These are phyloP conservation scores for Talaromyces proteolyticus DNA, from an alignment of 495 filamentous ascomycete species.

Conservation along the genomic window DNA sequence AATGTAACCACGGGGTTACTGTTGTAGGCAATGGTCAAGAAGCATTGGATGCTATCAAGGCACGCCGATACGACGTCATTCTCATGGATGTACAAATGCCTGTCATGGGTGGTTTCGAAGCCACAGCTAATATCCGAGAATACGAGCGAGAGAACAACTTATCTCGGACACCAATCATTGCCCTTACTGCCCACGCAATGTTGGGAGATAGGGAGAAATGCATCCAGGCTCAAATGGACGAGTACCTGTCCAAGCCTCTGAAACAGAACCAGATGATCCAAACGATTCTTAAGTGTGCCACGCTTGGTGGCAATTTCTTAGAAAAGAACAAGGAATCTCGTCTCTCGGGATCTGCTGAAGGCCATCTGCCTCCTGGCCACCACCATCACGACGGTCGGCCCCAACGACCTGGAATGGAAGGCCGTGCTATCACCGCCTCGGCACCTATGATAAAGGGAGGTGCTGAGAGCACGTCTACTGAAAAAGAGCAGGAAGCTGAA, in stretches of 20 bases:
- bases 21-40: constrained; percentile 94
- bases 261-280: constrained; percentile 99
- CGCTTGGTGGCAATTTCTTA: constrained; percentile 81
- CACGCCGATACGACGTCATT: constrained; percentile 90
- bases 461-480: constrained; percentile 55
- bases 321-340: constrained; percentile 61
- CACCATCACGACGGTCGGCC: constrained; percentile 20
- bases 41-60: constrained; percentile 82
- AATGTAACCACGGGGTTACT: constrained; percentile 94
- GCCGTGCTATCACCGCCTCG: constrained; percentile 59
- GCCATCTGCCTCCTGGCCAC: constrained; percentile 28
- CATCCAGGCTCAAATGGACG: constrained; percentile 97
- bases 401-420: constrained; percentile 40
- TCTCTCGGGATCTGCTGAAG: constrained; percentile 48
- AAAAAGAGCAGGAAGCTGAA: constrained; percentile 60
- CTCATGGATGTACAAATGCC: constrained; percentile 99
- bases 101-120: constrained; percentile 98
- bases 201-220: constrained; percentile 98
- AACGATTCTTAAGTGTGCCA: constrained; percentile 93
- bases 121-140: constrained; percentile 93
- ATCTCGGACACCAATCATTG: constrained; percentile 89
- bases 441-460: constrained; percentile 45
- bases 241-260: constrained; percentile 96
- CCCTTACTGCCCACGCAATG: constrained; percentile 97
- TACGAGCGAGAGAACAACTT: constrained; percentile 74